These are phyloP conservation scores for Ophiorrhiza pumila DNA, from an alignment of 257 asterid genomes.

Conservation along the genomic window DNA sequence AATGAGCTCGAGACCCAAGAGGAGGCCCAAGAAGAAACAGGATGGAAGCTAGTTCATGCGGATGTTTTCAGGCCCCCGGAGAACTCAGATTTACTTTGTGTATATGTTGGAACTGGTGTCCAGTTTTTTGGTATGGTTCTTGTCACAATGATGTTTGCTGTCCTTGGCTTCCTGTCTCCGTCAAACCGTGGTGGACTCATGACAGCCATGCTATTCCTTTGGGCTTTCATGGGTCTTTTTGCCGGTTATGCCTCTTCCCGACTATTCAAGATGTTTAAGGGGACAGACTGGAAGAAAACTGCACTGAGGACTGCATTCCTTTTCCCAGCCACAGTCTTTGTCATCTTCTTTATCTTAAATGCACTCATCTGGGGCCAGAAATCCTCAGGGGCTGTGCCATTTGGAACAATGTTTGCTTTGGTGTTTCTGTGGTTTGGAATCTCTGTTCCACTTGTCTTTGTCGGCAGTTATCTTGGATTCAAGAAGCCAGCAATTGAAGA, in stretches of 20 bases:
- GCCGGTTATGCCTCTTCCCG: conserved; percentile 67
- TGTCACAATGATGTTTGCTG: conserved; percentile 66
- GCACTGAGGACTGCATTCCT: conserved; percentile 60
- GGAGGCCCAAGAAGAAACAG: conserved; percentile 81
- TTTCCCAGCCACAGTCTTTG: conserved; percentile 58
- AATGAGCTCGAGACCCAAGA: conserved; percentile 78
- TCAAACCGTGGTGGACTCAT: conserved; percentile 78
- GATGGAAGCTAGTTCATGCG: conserved; percentile 72
- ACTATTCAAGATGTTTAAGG: conserved; percentile 70
- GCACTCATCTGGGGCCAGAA: conserved; percentile 81
- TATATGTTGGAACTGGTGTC: conserved; percentile 71
- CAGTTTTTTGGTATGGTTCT: conserved; percentile 61
- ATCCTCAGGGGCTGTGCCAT: conserved; percentile 78
- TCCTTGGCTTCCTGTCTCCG: conserved; percentile 76
- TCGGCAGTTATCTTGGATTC: conserved; percentile 63
- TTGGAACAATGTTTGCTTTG: conserved; percentile 74
- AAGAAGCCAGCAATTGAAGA: conserved; percentile 60
- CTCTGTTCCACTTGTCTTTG: conserved; percentile 69
- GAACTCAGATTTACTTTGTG: conserved; percentile 61
- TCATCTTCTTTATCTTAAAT: conserved; percentile 57
- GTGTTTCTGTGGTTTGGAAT: conserved; percentile 79
- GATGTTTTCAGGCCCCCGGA: conserved; percentile 71
- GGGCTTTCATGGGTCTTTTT: conserved; percentile 79
- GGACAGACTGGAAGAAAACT: conserved; percentile 67
- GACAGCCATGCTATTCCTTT: conserved; percentile 74